Conservation (phyloP, 202 grass and related monocot species). For the Digitaria exilis region DNA sequence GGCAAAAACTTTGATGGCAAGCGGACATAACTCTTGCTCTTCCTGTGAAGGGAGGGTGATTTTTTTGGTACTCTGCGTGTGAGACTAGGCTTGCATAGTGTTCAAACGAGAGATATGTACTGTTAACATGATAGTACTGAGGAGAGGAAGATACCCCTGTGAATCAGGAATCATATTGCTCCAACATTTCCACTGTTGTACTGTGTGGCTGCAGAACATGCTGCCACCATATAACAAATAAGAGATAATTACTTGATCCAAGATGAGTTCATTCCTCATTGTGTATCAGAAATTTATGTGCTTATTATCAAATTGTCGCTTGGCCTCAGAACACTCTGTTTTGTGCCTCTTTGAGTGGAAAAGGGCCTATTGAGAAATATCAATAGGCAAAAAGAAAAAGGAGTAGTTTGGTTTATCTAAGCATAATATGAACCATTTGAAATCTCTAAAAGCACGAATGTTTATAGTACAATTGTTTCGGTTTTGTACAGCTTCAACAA, state of each 20-base stretch:
- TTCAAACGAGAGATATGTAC: slow-evolving; percentile 20
- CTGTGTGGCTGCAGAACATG: neutral
- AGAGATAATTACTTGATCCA: neutral
- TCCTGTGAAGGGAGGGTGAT: slow-evolving; percentile 15
- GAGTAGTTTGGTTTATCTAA: neutral
- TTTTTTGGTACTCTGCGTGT: neutral
- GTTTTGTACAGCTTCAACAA: neutral
- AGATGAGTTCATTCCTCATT: neutral
- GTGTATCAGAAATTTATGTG: neutral
- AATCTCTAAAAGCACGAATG: neutral
- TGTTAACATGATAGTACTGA: slow-evolving; percentile 7
- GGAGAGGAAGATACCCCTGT: neutral
- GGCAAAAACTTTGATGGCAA: slow-evolving; percentile 16
- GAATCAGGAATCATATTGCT: neutral
- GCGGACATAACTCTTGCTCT: neutral
- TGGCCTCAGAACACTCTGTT: neutral
- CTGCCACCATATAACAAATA: neutral
- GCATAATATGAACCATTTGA: neutral
- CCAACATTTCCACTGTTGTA: neutral
- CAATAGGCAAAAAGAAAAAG: neutral
- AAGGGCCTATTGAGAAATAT: neutral
- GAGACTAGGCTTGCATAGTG: neutral
- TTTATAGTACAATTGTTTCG: neutral
- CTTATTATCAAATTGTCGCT: neutral
- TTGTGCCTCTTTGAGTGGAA: neutral